phyloP scores from a whole-genome alignment of 371 early-diverging fungal species.

The Mucor velutinosus region DNA sequence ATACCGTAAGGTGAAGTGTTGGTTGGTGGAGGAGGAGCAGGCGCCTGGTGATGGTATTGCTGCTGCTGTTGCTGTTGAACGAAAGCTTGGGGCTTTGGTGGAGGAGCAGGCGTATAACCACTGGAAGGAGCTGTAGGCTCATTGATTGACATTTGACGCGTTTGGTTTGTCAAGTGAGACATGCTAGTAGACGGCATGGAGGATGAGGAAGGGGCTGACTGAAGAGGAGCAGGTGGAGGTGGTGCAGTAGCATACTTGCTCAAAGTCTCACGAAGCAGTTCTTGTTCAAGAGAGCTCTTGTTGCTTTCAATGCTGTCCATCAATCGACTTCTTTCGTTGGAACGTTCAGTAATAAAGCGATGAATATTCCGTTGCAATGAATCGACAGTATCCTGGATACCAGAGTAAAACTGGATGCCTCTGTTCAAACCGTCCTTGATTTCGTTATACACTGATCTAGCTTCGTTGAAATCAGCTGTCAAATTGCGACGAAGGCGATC shows the following conservation, averaged over 20 bases:
- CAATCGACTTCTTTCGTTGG: conserved; percentile 68
- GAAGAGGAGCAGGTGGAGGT: conserved; percentile 23
- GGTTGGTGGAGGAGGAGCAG: background rate
- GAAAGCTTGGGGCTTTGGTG: conserved; percentile 25
- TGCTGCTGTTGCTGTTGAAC: conserved; percentile 11
- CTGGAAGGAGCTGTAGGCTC: conserved; percentile 19
- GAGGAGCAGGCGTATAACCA: conserved; percentile 27
- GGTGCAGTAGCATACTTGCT: conserved; percentile 31
- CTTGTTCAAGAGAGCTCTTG: conserved; percentile 72
- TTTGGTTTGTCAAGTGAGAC: conserved; percentile 37
- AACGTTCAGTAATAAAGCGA: conserved; percentile 69
- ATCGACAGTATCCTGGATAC: conserved; percentile 67
- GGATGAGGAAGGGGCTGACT: conserved; percentile 26
- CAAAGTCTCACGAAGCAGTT: conserved; percentile 73
- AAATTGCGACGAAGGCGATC: conserved; percentile 64
- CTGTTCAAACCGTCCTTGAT: conserved; percentile 71
- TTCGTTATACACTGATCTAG: conserved; percentile 57
- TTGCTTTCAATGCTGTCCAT: conserved; percentile 59
- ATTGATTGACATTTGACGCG: conserved; percentile 36
- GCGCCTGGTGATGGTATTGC: background rate
- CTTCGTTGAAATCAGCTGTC: conserved; percentile 62
- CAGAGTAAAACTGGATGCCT: conserved; percentile 82
- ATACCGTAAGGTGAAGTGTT: conserved; percentile 10
- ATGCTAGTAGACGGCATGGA: conserved; percentile 32
- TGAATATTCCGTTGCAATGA: conserved; percentile 62